Percentiles rank a stretch among this genome's conserved stretches.
phyloP scores from a whole-genome alignment of 495 filamentous ascomycete species.

The Talaromyces borbonicus region DNA sequence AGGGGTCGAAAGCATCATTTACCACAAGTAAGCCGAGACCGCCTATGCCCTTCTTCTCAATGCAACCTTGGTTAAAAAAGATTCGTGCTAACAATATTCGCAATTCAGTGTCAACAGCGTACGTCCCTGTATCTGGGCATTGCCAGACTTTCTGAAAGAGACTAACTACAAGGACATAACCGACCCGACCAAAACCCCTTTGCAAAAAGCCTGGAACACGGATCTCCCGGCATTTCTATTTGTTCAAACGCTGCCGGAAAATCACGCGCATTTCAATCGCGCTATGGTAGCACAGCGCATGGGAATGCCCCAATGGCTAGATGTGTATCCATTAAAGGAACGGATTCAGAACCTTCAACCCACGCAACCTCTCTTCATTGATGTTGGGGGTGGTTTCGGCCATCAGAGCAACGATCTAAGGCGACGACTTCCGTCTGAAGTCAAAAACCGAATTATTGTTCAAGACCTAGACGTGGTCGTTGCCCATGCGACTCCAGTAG shows the following conservation, averaged over 20 bases:
- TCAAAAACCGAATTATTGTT: slow-evolving; percentile 36
- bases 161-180: slow-evolving; percentile 31
- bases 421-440: slow-evolving; percentile 31
- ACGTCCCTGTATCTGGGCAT: slow-evolving; percentile 15
- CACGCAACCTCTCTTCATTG: slow-evolving; percentile 27
- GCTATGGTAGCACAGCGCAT: slow-evolving; percentile 25
- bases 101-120: slow-evolving; percentile 26
- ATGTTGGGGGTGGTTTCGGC: slow-evolving; percentile 44
- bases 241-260: slow-evolving; percentile 25
- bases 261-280: slow-evolving; percentile 23
- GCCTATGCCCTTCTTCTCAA: no score
- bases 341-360: neutral
- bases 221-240: slow-evolving; percentile 28
- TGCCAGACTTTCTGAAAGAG: slow-evolving; percentile 30
- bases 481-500: slow-evolving; percentile 19
- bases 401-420: slow-evolving; percentile 37
- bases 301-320: slow-evolving; percentile 22
- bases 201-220: slow-evolving; percentile 33
- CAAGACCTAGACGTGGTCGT: slow-evolving; percentile 42
- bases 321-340: slow-evolving; percentile 15
- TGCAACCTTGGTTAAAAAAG: no score
- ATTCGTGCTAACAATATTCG: no score
- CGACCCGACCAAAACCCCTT: slow-evolving; percentile 21
- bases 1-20: slow-evolving; percentile 10
- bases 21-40: slow-evolving; percentile 11